A percentile compares a stretch with the other conserved stretches of the same genome.
phyloP scores from a whole-genome alignment of 2,329 filamentous ascomycete species.

The Penicillium corylophilum region DNA sequence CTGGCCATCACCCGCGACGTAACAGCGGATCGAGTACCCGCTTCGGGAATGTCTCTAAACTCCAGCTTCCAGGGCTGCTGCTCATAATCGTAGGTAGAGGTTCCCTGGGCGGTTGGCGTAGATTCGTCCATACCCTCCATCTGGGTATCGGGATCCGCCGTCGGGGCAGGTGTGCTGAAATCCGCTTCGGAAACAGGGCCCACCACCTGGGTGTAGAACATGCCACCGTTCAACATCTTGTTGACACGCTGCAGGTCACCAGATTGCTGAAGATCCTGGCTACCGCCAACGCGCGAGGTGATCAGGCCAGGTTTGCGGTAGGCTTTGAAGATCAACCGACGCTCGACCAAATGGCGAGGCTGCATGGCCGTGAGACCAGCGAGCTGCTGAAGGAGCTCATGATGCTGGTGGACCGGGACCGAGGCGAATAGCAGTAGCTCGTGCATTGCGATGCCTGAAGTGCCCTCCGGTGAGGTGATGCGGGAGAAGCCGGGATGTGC shows the following conservation, averaged over 20 bases:
- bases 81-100: constrained; percentile 32
- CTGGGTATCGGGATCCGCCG: constrained; percentile 33
- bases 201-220: constrained; percentile 57
- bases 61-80: constrained; percentile 46
- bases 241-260: constrained; percentile 46
- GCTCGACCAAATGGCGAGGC: constrained; percentile 54
- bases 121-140: constrained; percentile 29
- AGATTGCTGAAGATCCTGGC: constrained; percentile 46
- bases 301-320: constrained; percentile 46
- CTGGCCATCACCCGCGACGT: constrained; percentile 54
- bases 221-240: constrained; percentile 50
- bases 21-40: constrained; percentile 53
- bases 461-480: constrained; percentile 7
- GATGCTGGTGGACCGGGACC: constrained; percentile 56
- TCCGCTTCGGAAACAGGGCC: constrained; percentile 42
- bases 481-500: constrained; percentile 21
- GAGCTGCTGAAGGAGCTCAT: constrained; percentile 61
- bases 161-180: constrained; percentile 27
- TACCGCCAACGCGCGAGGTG: constrained; percentile 42
- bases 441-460: constrained; percentile 50
- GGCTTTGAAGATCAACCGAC: constrained; percentile 60
- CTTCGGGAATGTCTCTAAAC: constrained; percentile 52
- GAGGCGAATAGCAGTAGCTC: constrained; percentile 63
- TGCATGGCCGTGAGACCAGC: constrained; percentile 63
- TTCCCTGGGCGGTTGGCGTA: constrained; percentile 2